Percentiles rank a stretch among this genome's conserved stretches.
These are phyloP conservation scores for Skeletonema tropicum DNA, from an alignment of 108 stramenopile species.

Conservation along the genomic window DNA sequence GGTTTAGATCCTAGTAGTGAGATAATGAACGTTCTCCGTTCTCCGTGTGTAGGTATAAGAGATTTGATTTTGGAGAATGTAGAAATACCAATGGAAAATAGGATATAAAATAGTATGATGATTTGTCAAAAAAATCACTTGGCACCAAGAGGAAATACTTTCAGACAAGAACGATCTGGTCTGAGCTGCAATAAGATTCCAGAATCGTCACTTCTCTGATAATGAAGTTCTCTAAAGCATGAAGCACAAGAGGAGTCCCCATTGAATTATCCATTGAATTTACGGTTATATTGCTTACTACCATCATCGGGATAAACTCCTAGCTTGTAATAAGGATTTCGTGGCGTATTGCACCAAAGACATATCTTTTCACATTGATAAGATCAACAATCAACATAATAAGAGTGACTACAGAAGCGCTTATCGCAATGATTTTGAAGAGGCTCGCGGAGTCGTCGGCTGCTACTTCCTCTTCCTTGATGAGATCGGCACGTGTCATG, in stretches of 20 bases:
- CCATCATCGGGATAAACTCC: too few species aligned
- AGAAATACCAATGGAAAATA: too few species aligned
- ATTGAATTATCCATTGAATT: neutral
- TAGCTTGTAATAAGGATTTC: too few species aligned
- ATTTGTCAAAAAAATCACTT: neutral
- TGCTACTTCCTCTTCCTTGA: neutral
- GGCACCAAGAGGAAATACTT: neutral
- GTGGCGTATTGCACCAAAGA: too few species aligned
- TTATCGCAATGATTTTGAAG: neutral
- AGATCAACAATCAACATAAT: neutral
- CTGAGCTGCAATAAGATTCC: neutral
- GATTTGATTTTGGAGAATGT: too few species aligned
- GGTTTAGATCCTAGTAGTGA: neutral
- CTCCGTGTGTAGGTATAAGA: neutral
- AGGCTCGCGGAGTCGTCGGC: neutral
- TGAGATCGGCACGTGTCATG: neutral
- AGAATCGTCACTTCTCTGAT: neutral
- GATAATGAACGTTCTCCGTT: neutral
- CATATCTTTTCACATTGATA: too few species aligned
- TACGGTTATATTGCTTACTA: too few species aligned
- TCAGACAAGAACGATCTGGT: neutral
- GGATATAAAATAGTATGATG: neutral
- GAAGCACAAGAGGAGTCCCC: slow-evolving; percentile 21
- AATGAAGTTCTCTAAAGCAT: slow-evolving; percentile 32
- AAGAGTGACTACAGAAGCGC: neutral